These are phyloP conservation scores for Mucor racemosus DNA, from an alignment of 371 early-diverging fungal genomes.

Conservation along the genomic window DNA sequence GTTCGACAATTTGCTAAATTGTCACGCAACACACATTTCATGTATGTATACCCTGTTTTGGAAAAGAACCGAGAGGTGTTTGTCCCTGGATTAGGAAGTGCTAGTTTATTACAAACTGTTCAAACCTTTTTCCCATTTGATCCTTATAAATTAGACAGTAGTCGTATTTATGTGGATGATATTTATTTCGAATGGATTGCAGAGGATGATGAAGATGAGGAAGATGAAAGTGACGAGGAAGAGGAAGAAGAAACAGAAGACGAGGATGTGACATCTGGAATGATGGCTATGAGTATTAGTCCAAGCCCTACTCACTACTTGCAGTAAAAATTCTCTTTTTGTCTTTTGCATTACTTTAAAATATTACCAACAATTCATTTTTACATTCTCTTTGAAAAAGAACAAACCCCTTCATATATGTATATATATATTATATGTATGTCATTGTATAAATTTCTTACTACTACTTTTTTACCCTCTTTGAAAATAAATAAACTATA, in stretches of 20 bases:
- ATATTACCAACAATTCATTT: constrained; percentile 2
- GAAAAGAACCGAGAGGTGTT: constrained; percentile 66
- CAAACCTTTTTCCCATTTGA: constrained; percentile 96
- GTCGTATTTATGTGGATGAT: constrained; percentile 60
- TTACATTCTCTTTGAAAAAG: neutral
- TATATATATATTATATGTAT: neutral
- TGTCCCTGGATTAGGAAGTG: constrained; percentile 37
- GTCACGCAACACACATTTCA: constrained; percentile 77
- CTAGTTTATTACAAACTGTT: constrained; percentile 48
- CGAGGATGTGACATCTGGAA: constrained; percentile 51
- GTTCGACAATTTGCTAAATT: constrained; percentile 86
- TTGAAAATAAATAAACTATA: neutral
- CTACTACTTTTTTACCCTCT: neutral
- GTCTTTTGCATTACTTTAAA: neutral
- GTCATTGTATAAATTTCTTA: neutral
- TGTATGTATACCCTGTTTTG: constrained; percentile 84
- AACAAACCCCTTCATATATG: too few species aligned
- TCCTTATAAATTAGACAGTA: constrained; percentile 80
- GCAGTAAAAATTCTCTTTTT: constrained; percentile 11
- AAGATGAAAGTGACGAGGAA: constrained; percentile 41
- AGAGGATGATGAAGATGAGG: constrained; percentile 59
- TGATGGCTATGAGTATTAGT: constrained; percentile 68
- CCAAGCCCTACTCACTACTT: constrained; percentile 54
- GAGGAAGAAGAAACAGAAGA: constrained; percentile 50
- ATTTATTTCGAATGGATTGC: constrained; percentile 76